Base-by-base conservation (phyloP, 306 rosid species). In the Citrullus colocynthis region DNA sequence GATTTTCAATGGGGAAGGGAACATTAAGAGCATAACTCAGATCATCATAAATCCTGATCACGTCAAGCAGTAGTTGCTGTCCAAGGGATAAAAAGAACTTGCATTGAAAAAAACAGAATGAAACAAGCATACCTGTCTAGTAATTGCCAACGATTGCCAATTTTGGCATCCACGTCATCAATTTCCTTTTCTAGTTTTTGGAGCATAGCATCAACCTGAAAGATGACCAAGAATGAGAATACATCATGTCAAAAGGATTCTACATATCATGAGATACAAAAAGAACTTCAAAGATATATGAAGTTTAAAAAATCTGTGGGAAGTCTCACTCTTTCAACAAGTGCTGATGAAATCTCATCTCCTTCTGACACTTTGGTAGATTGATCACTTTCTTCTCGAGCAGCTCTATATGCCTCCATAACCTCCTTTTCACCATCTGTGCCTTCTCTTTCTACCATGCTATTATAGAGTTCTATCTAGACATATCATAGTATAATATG, bases 131-230 rank as follows among this genome's bases (percentile, higher is more conserved):
- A 91, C 98, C 96, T 94, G 86, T 94, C 98, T 49, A 94, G 89
- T 67, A 94, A 84, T 84, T 80, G 89, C 93, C 90, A 94, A 16
- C 91, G 79, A 70, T 94, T 93, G 65, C 98, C 98, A 59, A 94
- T 94, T 86, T 91, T 83, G 9, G 97, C 97, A 89, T 94, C 98
- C 66, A 92, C 98, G 24, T 92, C 93, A 84, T 92, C 97, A 63
- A 94, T 94, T 87, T 92, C 98, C 93, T 90, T 92, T 83, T 92
- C 98, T 61, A 92, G 96, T 77, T 92, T 92, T 75, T 94, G 98
- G 77, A 92, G 98, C 96, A 94, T 88, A 3, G 89, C 85, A 85
- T 94, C 97, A 78, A 94, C 98, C 98, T 94, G 89, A 80, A 54
- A 81, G 71, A 74, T 80, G 75, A 62, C 37, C 55, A 82, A 52